phyloP scores from a whole-genome alignment of 2,329 filamentous ascomycete genomes.

The Lachnellula hyalina region DNA sequence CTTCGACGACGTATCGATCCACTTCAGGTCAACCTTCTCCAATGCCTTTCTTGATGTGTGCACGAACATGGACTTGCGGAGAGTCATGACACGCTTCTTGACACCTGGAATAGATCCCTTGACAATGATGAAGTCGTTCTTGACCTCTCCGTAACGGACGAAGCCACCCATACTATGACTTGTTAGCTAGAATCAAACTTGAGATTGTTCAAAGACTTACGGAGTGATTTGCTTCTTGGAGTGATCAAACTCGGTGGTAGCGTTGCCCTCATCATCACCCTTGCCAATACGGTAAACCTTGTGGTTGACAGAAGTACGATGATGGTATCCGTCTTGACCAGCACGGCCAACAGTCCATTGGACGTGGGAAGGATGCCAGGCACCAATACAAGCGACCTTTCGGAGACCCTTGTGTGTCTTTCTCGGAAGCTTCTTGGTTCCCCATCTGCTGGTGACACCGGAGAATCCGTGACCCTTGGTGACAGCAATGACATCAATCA shows the following conservation, averaged over 20 bases:
- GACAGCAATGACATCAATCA: constrained; percentile 98
- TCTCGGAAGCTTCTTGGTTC: constrained; percentile 99
- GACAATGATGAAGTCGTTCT: constrained; percentile 97
- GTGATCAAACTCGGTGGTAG: constrained; percentile 89
- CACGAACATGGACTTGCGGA: constrained; percentile 97
- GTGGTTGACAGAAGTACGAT: constrained; percentile 99
- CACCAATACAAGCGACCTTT: constrained; percentile 99
- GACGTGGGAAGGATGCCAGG: constrained; percentile 99
- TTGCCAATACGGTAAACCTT: constrained; percentile 99
- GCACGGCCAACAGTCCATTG: constrained; percentile 99
- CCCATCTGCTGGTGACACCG: constrained; percentile 97
- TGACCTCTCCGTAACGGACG: constrained; percentile 98
- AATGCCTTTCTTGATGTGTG: constrained; percentile 93
- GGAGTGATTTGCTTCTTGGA: constrained; percentile 99
- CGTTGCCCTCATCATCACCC: constrained; percentile 84
- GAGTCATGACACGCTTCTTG: constrained; percentile 99
- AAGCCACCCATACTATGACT: constrained; percentile 84
- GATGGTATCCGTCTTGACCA: constrained; percentile 99
- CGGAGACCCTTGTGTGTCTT: constrained; percentile 99
- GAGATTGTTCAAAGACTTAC: constrained; percentile 57
- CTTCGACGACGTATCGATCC: constrained; percentile 99
- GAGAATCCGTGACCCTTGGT: constrained; percentile 99
- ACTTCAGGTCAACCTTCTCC: constrained; percentile 99
- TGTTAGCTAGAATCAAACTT: constrained; percentile 29
- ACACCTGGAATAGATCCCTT: constrained; percentile 97